Percentiles rank a stretch among this genome's conserved stretches.
Evolutionary conservation across 352 stramenopile genomes (phyloP).

Genomic region (Phytopythium delawarense): DNA sequence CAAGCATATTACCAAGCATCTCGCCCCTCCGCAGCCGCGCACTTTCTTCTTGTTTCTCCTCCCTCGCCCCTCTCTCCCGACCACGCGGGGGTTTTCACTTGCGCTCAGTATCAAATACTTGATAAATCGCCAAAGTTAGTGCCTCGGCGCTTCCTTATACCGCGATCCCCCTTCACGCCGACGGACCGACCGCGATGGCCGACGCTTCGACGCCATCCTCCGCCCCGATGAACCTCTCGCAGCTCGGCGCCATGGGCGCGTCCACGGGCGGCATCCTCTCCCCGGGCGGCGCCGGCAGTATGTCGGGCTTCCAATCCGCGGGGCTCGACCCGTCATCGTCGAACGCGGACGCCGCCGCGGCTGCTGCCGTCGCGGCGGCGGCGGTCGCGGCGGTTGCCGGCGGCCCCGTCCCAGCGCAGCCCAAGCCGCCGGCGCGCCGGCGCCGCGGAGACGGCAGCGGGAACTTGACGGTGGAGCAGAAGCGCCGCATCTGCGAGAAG

Average conservation of each 20-base stretch:
- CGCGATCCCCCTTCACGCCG: slow-evolving; percentile 25
- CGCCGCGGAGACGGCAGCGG: slow-evolving; percentile 58
- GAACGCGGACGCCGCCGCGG: neutral
- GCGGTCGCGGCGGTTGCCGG: slow-evolving; percentile 14
- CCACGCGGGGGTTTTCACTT: neutral
- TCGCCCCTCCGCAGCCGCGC: neutral
- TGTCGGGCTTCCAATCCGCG: slow-evolving; percentile 1
- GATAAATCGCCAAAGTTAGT: slow-evolving; percentile 74
- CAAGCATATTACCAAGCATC: neutral
- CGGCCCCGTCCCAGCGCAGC: neutral
- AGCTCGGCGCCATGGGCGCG: slow-evolving; percentile 20
- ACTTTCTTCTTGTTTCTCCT: slow-evolving; percentile 1
- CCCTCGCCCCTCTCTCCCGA: neutral
- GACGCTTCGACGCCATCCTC: slow-evolving; percentile 1
- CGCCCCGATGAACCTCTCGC: slow-evolving; percentile 15
- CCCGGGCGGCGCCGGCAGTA: slow-evolving; percentile 6
- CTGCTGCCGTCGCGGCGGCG: neutral
- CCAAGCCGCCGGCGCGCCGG: slow-evolving; percentile 18
- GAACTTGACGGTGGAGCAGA: slow-evolving; percentile 86
- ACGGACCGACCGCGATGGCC: slow-evolving; percentile 24
- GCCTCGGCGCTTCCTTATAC: slow-evolving; percentile 9
- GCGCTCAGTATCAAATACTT: slow-evolving; percentile 22
- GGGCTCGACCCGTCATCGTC: neutral
- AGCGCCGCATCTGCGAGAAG: slow-evolving; percentile 87
- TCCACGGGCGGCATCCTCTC: slow-evolving; percentile 19